Percentiles rank a stretch among this genome's conserved stretches.
Conservation (phyloP, 2,329 filamentous ascomycete species). For the Phoma sp. region DNA sequence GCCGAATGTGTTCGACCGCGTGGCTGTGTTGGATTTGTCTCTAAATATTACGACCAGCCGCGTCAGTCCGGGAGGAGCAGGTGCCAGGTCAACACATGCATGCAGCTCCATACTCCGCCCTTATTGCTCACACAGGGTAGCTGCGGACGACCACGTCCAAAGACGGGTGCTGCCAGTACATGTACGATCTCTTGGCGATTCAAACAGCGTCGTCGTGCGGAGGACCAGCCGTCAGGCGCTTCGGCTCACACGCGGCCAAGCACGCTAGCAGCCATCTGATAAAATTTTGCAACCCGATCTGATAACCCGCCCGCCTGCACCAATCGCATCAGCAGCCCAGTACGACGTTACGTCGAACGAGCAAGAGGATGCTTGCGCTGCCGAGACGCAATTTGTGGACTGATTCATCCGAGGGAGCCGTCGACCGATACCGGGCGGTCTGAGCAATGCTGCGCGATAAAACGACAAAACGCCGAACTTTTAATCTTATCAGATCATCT, state of each 20-base stretch:
- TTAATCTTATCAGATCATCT: conserved; percentile 49
- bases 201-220: neutral
- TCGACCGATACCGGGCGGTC: conserved; percentile 21
- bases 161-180: conserved; percentile 6
- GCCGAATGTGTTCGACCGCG: too few species aligned
- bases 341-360: conserved; percentile 6
- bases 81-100: conserved; percentile 4
- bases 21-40: neutral
- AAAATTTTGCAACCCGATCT: conserved; percentile 17
- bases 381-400: conserved; percentile 5
- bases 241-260: conserved; percentile 14
- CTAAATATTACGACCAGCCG: too few species aligned
- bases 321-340: conserved; percentile 5
- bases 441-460: conserved; percentile 13
- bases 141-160: conserved; percentile 1
- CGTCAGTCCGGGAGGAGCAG: neutral
- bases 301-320: neutral
- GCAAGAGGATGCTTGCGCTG: conserved; percentile 9
- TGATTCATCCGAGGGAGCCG: neutral
- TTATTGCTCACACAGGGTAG: neutral
- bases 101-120: conserved; percentile 3
- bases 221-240: conserved; percentile 2
- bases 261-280: conserved; percentile 26
- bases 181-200: conserved; percentile 1
- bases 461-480: conserved; percentile 31